Percentiles rank a stretch among this genome's conserved stretches.
These are phyloP conservation scores for Aspergillus ostianus DNA, from an alignment of 495 filamentous ascomycete genomes.

Conservation along the genomic window DNA sequence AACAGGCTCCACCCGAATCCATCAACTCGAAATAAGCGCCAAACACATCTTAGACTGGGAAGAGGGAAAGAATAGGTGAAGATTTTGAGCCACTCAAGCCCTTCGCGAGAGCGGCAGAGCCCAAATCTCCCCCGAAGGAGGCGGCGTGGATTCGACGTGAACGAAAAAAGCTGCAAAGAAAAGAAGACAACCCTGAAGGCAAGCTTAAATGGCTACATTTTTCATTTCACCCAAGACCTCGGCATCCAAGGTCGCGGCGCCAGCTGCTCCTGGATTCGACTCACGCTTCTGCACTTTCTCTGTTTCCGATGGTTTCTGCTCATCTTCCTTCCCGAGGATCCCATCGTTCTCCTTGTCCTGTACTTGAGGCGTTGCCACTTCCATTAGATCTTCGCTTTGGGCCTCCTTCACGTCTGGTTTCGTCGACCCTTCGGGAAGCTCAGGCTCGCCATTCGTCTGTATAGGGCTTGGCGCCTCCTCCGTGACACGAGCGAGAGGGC, in stretches of 20 bases:
- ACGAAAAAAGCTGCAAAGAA: slow-evolving; percentile 15
- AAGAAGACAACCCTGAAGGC: slow-evolving; percentile 8
- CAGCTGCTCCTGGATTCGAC: slow-evolving; percentile 27
- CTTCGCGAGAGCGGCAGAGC: slow-evolving; percentile 12
- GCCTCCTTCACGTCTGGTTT: slow-evolving; percentile 34
- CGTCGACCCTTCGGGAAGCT: slow-evolving; percentile 30
- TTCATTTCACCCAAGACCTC: slow-evolving; percentile 55
- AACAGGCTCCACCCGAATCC: slow-evolving; percentile 21
- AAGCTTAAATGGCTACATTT: slow-evolving; percentile 51
- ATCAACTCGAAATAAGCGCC: slow-evolving; percentile 19
- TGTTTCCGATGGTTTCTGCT: slow-evolving; percentile 24
- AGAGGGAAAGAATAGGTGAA: slow-evolving; percentile 12
- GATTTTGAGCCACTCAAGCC: slow-evolving; percentile 7
- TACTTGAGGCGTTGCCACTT: slow-evolving; percentile 44
- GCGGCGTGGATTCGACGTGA: slow-evolving; percentile 8
- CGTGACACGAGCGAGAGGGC: slow-evolving; percentile 52
- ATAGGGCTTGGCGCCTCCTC: slow-evolving; percentile 47
- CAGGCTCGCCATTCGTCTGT: slow-evolving; percentile 28
- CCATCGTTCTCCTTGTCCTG: slow-evolving; percentile 40
- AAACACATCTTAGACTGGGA: slow-evolving; percentile 11
- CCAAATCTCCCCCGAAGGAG: slow-evolving; percentile 16
- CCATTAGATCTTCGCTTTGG: slow-evolving; percentile 42
- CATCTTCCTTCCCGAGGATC: slow-evolving; percentile 23
- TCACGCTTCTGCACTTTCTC: slow-evolving; percentile 35
- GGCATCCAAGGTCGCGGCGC: slow-evolving; percentile 28